Percentiles rank a stretch among this genome's conserved stretches.
Conservation (phyloP, 495 filamentous ascomycete species). For the Bathelium albidoporum region DNA sequence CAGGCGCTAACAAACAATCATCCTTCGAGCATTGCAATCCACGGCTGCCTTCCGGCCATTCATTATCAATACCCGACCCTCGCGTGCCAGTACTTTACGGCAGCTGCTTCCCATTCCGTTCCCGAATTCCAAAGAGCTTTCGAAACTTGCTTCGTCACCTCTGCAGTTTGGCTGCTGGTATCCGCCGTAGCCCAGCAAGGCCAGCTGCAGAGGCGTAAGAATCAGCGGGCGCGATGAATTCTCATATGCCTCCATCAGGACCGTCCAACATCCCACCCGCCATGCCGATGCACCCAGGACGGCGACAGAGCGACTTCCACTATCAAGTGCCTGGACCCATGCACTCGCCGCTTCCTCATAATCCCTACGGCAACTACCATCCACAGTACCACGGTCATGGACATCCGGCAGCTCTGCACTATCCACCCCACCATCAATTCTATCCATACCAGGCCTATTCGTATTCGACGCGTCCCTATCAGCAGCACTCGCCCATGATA, state of each 20-base stretch:
- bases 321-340: conserved; percentile 26
- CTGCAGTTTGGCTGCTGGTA: conserved; percentile 2
- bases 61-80: neutral
- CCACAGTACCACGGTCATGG: conserved; percentile 26
- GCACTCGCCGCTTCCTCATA: conserved; percentile 26
- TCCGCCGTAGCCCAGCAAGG: neutral
- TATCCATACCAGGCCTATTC: conserved; percentile 23
- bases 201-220: neutral
- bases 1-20: neutral
- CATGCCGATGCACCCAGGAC: conserved; percentile 24
- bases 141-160: neutral
- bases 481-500: conserved; percentile 26
- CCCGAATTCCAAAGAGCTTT: neutral
- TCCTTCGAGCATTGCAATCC: neutral
- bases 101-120: neutral
- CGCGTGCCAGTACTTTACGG: neutral
- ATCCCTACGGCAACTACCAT: conserved; percentile 26
- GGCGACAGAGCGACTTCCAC: conserved; percentile 28
- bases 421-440: conserved; percentile 21
- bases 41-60: neutral
- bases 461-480: conserved; percentile 17
- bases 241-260: conserved; percentile 2
- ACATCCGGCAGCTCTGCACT: conserved; percentile 18
- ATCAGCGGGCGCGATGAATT: neutral
- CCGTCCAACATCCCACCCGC: conserved; percentile 19